Percentiles rank a stretch among this genome's conserved stretches.
phyloP scores from a whole-genome alignment of 2,329 filamentous ascomycete species.

The Lachnellula subtilissima region DNA sequence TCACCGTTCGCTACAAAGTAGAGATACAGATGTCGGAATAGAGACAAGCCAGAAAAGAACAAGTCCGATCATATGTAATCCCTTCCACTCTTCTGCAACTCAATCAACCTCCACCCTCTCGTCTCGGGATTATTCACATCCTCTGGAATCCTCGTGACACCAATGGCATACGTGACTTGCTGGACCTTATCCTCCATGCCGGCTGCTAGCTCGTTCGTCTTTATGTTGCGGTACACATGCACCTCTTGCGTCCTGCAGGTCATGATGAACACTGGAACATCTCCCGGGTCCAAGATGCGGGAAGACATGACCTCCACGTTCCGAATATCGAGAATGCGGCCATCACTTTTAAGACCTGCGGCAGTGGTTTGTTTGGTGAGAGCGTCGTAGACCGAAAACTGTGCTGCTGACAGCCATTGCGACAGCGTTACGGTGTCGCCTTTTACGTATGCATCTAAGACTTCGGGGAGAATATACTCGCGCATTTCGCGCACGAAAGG shows the following conservation, averaged over 20 bases:
- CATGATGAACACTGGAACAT: conserved; percentile 93
- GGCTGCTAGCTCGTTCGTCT: conserved; percentile 82
- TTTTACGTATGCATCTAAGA: conserved; percentile 96
- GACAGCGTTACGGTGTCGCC: conserved; percentile 87
- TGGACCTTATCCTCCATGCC: conserved; percentile 99
- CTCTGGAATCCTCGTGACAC: conserved; percentile 87
- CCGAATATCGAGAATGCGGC: conserved; percentile 89
- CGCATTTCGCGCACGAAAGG: conserved; percentile 92
- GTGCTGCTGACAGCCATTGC: conserved; percentile 91
- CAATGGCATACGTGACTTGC: conserved; percentile 96
- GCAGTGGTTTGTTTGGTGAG: conserved; percentile 93
- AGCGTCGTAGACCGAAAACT: conserved; percentile 96
- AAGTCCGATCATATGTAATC: conserved; percentile 65
- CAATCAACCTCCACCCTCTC: conserved; percentile 92
- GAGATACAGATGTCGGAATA: background rate
- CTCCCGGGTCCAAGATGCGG: conserved; percentile 75
- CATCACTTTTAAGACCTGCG: conserved; percentile 88
- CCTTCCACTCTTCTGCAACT: conserved; percentile 95
- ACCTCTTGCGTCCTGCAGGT: conserved; percentile 96
- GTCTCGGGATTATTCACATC: conserved; percentile 97
- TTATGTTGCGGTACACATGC: conserved; percentile 90
- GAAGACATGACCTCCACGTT: conserved; percentile 85
- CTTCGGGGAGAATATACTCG: conserved; percentile 96
- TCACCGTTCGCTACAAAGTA: background rate
- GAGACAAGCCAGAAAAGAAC: background rate